phyloP scores from a whole-genome alignment of 1,284 basidiomycete genomes.

The Cystobasidiaceae sp. region DNA sequence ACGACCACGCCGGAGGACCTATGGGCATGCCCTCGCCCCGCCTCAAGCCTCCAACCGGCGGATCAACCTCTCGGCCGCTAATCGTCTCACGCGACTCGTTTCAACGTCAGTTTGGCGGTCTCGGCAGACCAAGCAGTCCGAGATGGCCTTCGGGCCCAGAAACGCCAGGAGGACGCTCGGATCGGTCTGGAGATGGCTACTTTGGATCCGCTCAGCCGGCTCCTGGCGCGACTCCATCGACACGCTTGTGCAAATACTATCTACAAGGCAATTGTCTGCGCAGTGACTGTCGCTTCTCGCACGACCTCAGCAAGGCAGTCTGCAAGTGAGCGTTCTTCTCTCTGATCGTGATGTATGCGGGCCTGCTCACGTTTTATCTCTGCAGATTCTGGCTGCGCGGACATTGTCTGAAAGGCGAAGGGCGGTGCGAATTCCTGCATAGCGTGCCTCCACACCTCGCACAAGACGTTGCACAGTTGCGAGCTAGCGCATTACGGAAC shows the following conservation, averaged over 20 bases:
- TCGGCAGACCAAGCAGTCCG: constrained; percentile 14
- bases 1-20: constrained; percentile 4
- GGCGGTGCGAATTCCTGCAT: constrained; percentile 43
- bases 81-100: constrained; percentile 41
- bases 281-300: constrained; percentile 85
- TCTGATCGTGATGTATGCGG: no score
- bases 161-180: constrained; percentile 12
- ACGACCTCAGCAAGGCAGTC: constrained; percentile 47
- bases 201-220: constrained; percentile 32
- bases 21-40: background rate
- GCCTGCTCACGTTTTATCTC: no score
- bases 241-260: constrained; percentile 84
- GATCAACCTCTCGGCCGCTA: constrained; percentile 37
- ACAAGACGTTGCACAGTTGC: constrained; percentile 29
- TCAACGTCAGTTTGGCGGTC: constrained; percentile 29
- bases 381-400: constrained; percentile 96
- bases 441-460: constrained; percentile 32
- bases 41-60: constrained; percentile 5
- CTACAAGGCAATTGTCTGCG: constrained; percentile 91
- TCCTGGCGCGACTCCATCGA: constrained; percentile 22
- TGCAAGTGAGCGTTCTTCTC: constrained; percentile 73
- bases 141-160: constrained; percentile 35
- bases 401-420: constrained; percentile 88
- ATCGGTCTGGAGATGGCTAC: constrained; percentile 15
- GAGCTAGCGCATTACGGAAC: constrained; percentile 14